A percentile compares a stretch with the other conserved stretches of the same genome.
phyloP scores from a whole-genome alignment of 176 grass and related monocot species.

The Triticum monococcum region DNA sequence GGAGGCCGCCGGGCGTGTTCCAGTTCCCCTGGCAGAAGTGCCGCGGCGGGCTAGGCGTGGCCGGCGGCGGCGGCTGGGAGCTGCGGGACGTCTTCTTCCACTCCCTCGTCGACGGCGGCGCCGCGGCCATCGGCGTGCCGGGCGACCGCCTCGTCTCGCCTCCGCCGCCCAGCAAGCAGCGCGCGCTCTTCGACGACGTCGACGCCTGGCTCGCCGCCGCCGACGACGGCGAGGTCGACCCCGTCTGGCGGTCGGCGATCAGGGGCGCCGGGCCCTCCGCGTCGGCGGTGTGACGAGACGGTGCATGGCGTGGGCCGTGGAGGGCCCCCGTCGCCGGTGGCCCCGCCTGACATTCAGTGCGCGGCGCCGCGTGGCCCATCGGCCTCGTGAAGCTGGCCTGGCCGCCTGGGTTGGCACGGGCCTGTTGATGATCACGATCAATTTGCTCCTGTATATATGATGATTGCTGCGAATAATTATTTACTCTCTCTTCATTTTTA shows the following conservation, averaged over 20 bases:
- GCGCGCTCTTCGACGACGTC: slow-evolving; percentile 58
- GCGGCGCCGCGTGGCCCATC: background rate
- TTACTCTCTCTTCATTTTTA: background rate
- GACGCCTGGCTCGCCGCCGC: slow-evolving; percentile 48
- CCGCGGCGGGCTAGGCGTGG: slow-evolving; percentile 35
- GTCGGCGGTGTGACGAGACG: slow-evolving; percentile 16
- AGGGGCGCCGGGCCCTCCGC: background rate
- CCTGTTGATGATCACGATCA: background rate
- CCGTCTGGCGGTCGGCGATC: slow-evolving; percentile 60
- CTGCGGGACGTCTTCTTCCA: slow-evolving; percentile 83
- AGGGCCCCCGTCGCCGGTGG: background rate
- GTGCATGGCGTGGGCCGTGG: background rate
- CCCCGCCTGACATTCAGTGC: slow-evolving; percentile 14
- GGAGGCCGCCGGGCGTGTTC: slow-evolving; percentile 63
- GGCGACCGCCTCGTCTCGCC: slow-evolving; percentile 56
- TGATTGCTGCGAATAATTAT: background rate
- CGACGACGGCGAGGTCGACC: slow-evolving; percentile 49
- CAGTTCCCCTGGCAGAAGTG: slow-evolving; percentile 64
- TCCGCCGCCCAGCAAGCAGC: slow-evolving; percentile 13
- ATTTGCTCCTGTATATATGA: background rate
- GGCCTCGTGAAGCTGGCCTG: slow-evolving; percentile 20
- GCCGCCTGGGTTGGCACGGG: background rate
- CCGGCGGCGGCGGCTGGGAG: slow-evolving; percentile 33
- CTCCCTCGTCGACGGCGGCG: slow-evolving; percentile 61
- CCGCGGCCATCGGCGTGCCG: slow-evolving; percentile 51